Evolutionary conservation across 176 grass and related monocot species (phyloP), one percentile per base, ranked within the genome.

Genomic region (Echinochloa phyllopogon): DNA sequence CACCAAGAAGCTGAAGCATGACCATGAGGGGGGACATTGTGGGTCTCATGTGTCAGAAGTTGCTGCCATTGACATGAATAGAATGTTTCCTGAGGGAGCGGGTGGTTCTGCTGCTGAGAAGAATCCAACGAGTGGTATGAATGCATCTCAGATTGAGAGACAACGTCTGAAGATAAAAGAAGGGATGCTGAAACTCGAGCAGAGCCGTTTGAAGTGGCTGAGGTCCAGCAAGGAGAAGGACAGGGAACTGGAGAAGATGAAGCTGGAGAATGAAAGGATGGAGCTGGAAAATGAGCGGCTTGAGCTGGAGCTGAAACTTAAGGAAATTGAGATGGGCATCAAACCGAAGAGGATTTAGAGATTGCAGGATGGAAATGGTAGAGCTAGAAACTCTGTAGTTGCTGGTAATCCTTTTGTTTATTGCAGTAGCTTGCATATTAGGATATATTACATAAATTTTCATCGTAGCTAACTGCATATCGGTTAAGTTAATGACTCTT

Each of bases 181-280:
- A 16, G 20, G 80, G 67, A 95, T 87, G 91, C 74, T 95, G 67
- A 90, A 90, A 78, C 76, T 93, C 49, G 89, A 95, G 74, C 84
- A 86, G 42, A 86, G 87, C 10, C 93, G 69, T 77, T 84, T 90
- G 16, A 95, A 93, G 84, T 98, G 93, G 95, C 74, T 77, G 40
- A 82, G 62, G 36, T 92, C 88, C 55, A 86, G 89, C 47, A 86
- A 88, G 75, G 87, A 91, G 88, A 93, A 98, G 69, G 95, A 98
- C 71, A 86, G 76, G 66, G 89, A 98, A 40, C 24, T 95, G 75
- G 51, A 93, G 69, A 92, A 83, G 80, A 95, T 90, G 89, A 93
- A 83, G 50, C 56, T 91, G 58, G 90, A 90, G 70, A 94, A 98
- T 16, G 92, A 95, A 83, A 94, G 75, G 76, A 93, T 98, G 92